phyloP scores from a whole-genome alignment of 1,284 basidiomycete species.

The Kwoniella shivajii region DNA sequence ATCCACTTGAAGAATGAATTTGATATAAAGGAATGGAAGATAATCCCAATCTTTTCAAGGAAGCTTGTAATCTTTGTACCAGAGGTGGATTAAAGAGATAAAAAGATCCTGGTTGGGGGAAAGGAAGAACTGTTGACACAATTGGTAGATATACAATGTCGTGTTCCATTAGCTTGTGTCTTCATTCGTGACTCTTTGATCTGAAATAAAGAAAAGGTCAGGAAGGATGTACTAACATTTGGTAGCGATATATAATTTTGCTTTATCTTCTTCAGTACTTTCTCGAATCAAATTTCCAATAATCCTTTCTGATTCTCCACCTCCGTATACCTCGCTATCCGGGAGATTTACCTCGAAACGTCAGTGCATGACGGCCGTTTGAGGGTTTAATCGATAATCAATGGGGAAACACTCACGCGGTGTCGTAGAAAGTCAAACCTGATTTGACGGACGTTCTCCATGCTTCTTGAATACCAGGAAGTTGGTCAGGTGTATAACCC shows the following conservation, averaged over 20 bases:
- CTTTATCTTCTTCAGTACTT: constrained; percentile 27
- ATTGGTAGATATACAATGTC: background rate
- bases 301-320: constrained; percentile 43
- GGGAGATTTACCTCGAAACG: background rate
- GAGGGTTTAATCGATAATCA: background rate
- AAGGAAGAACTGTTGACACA: constrained; percentile 31
- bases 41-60: constrained; percentile 41
- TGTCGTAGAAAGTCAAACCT: constrained; percentile 49
- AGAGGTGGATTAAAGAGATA: constrained; percentile 43
- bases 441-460: constrained; percentile 34
- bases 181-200: background rate
- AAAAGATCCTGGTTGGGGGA: constrained; percentile 32
- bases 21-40: constrained; percentile 45
- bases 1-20: constrained; percentile 38
- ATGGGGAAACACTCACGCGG: constrained; percentile 31
- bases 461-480: constrained; percentile 36
- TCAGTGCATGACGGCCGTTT: background rate
- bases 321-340: constrained; percentile 36
- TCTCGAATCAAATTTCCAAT: constrained; percentile 41
- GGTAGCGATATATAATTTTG: constrained; percentile 38
- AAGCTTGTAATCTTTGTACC: constrained; percentile 32
- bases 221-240: constrained; percentile 32
- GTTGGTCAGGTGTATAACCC: constrained; percentile 41
- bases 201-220: too few species aligned
- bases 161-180: background rate